Evolutionary conservation across 2,329 filamentous ascomycete species (phyloP), one percentile per base, ranked within the genome.

Genomic region (Graphilbum ipis-grandicollis): DNA sequence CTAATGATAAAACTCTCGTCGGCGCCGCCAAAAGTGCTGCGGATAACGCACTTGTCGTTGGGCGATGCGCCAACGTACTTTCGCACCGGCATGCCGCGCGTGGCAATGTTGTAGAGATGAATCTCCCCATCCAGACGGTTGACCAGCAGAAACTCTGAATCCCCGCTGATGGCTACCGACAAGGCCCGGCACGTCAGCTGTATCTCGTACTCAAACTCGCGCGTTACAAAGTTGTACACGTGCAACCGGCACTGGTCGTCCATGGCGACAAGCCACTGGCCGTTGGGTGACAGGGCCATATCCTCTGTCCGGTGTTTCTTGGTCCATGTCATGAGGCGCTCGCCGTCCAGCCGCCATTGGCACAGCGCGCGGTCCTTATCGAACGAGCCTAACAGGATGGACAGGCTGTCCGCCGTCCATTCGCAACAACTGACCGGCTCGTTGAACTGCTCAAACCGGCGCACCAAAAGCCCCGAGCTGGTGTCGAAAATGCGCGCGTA

Each of bases 1-100:
- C 82, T 88, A 21, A 92, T 66, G 9, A 96, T 79, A 54, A 94
- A 94, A 52, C 79, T 86, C 58, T 94, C 85, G 40, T 82, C 78
- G 2, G 88, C 86, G 23, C 90, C 90, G 15, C 90, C 90, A 56
- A 94, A 90, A 0, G 67, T 63, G 48, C 77, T 81, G 35, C 88
- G 70, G 41, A 98, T 92, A 38, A 94, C 69, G 50, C 65, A 93
- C 2, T 33, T 32, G 9, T 78, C 62, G 37, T 74, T 77, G 43
- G 85, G 82, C 31, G 66, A 70, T 43, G 86, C 79, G 0, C 84
- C 86, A 14, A 71, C 63, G 51, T 81, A 96, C 46, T 67, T 75
- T 46, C 79, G 76, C 5, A 88, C 62, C n/a, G 76, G 63, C 23
- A 77, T 22, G 12, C 40, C 72, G 15, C 75, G 72, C 2, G 75